Base-by-base conservation (phyloP, 805 yeast species). In the Myxozyma melibiosi region DNA sequence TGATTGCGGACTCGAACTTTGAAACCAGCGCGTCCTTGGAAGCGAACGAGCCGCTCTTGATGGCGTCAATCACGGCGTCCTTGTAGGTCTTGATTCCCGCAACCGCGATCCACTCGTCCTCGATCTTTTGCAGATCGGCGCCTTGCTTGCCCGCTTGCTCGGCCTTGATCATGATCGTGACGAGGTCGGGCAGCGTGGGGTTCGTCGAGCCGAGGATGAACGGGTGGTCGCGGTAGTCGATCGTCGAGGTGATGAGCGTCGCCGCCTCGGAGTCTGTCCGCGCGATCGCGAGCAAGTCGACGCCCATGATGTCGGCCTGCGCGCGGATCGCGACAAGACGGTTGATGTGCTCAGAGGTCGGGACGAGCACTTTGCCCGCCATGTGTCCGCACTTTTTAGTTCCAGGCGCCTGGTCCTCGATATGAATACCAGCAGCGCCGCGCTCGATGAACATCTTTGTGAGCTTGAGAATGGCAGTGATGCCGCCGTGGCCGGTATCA, bases 191-290 rank as follows among this genome's bases (percentile, higher is more conserved):
- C 40, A 87, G 71, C 50, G 85, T 80, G 53, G 95, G 90, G 78
- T 90, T 91, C 62, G 98, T 90, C 53, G 94, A 78, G 69, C 98
- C 98, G 66, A 86, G 83, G 67, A 92, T 79, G 73, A 88, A 92
- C 77, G 85, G 90, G 73, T 92, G 98, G 74, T 92, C 98, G 74
- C 98, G 84, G 75, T 80, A 84, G 74, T 92, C 98, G 69, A 92
- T 91, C 52, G 97, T 87, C 20, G 96, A 89, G 59, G 97, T 89
- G 71, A 92, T 79, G 71, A 92, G 81, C 52, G 97, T 92, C 46
- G 97, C 98, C 65, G 97, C 97, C 78, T 92, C 98, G 53, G 97
- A 89, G 74, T 92, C 98, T 37, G 97, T 90, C 78, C 98, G 85
- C 51, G 97, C 97, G 68, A 92, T 95, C 64, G 85, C 82, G 63